Base-by-base conservation (phyloP, 805 yeast species). In the Starmerella davenportii region DNA sequence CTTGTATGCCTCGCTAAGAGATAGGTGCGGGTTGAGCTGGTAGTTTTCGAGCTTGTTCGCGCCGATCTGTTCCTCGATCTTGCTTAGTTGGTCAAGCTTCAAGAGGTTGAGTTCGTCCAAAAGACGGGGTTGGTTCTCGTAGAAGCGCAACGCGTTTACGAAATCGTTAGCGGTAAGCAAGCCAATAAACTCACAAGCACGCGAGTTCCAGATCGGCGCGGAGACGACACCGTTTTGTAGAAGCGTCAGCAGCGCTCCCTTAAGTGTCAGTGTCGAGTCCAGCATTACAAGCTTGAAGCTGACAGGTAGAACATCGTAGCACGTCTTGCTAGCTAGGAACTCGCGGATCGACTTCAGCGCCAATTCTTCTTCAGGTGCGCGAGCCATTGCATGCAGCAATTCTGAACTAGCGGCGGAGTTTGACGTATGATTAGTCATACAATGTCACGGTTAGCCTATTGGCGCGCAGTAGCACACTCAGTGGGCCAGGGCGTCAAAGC, bases 261-360 rank as follows among this genome's bases (percentile, higher is more conserved):
- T 85, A 29, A 90, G 93, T 40, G 82, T 62, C 35, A 90, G 63
- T 4, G 94, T 73, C 1, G 96, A 85, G 56, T 90, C 99, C 51
- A 90, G 71, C 35, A 90, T 96, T 40, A 90, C 79, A 51, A 90
- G 67, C 50, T 95, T 67, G 57, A 87, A 90, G 17, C 93, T 77
- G 27, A 90, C 96, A 2, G 99, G 98, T 31, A 90, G 66, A 18
- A 90, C 98, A 53, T 90, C 99, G 57, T 90, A 90, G 1, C 95
- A 82, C 0, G 94, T 85, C 56, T 87, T 87, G 36, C 90, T 75
- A 52, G 81, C 78, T 32, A 90, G 63, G 52, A 90, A 90, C 24
- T 72, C 62, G 35, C 95, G 65, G 43, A 90, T 90, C 16, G 93
- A 82, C 48, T 73, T 72, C 42, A 82, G 68, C 0, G 90, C 93